Evolutionary conservation across 495 filamentous ascomycete genomes (phyloP), one percentile per base, ranked within the genome.

Genomic region (Chaetomium cochliodes): DNA sequence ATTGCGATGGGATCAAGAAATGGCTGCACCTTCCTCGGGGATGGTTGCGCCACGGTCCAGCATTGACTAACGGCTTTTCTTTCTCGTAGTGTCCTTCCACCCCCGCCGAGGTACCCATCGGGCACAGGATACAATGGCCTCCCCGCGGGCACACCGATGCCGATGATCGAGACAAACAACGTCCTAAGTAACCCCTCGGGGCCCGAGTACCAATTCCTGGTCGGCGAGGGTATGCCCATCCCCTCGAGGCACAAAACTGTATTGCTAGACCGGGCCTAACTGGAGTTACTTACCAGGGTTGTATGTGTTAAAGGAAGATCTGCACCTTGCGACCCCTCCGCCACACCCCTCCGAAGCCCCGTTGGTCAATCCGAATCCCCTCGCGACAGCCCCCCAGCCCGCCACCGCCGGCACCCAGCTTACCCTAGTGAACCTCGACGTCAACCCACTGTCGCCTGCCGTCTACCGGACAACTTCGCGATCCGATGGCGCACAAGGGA

Each of bases 291-390:
- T 30, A 12, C 33, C 55, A 96, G 92, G 93, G 68, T 92, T 90
- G 54, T 98, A 98, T 70, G 82, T 87, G 47, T 84, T 98, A 22
- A 87, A 88, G 74, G 93, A 98, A 74, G 90, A 96, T 72, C 81
- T 98, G 39, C 90, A 91, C 62, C 88, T 98, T 37, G 93, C 94
- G 51, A 97, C 92, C 62, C 93, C 94, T 60, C 94, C 92, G 61
- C 92, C 96, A 6, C 93, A 98, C 75, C 93, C 93, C 28, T 93
- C 92, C 59, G 96, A 98, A 80, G 87, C 90, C 41, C 92, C 91
- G 7, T 77, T 91, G 25, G 76, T 87, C 66, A 97, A 92, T 73
- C 87, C 89, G 13, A 98, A 98, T 70, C 93, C 93, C 44, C 86
- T 98, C 46, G 88, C 90, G 42, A 96, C 93, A 3, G 87, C 86